A percentile compares a stretch with the other conserved stretches of the same genome.
Evolutionary conservation across 2,329 filamentous ascomycete genomes (phyloP).

Genomic region (Botrytis fabae): DNA sequence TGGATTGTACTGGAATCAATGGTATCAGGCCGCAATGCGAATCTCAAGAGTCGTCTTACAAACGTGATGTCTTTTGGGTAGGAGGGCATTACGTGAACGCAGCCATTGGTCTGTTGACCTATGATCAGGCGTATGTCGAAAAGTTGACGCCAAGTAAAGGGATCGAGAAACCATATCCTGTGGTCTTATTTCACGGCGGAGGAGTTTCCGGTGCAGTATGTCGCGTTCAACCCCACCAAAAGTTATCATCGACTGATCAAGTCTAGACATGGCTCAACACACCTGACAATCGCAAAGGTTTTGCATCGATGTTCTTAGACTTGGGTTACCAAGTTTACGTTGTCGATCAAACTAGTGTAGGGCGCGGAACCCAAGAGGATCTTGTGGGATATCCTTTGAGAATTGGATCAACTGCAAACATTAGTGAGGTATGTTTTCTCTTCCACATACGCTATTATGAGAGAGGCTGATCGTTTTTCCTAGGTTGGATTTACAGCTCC

Average conservation of each 20-base stretch:
- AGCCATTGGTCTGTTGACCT: constrained; percentile 26
- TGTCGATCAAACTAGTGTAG: constrained; percentile 33
- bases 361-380: constrained; percentile 30
- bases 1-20: constrained; percentile 28
- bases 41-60: constrained; percentile 28
- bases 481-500: constrained; percentile 19
- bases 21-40: constrained; percentile 28
- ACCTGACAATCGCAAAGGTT: constrained; percentile 48
- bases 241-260: constrained; percentile 10
- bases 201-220: constrained; percentile 27
- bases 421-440: constrained; percentile 14
- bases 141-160: constrained; percentile 42
- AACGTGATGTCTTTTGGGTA: constrained; percentile 30
- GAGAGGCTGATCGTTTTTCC: not conserved
- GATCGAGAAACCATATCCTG: constrained; percentile 24
- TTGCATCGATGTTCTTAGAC: constrained; percentile 48
- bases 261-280: constrained; percentile 47
- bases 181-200: constrained; percentile 30
- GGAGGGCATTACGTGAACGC: constrained; percentile 29
- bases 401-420: constrained; percentile 30
- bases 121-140: constrained; percentile 54
- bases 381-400: constrained; percentile 30
- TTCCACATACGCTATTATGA: not conserved
- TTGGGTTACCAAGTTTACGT: constrained; percentile 49
- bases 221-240: not conserved